Base-by-base conservation (phyloP, 768 basidiomycete genomes). In the Lactarius vividus region DNA sequence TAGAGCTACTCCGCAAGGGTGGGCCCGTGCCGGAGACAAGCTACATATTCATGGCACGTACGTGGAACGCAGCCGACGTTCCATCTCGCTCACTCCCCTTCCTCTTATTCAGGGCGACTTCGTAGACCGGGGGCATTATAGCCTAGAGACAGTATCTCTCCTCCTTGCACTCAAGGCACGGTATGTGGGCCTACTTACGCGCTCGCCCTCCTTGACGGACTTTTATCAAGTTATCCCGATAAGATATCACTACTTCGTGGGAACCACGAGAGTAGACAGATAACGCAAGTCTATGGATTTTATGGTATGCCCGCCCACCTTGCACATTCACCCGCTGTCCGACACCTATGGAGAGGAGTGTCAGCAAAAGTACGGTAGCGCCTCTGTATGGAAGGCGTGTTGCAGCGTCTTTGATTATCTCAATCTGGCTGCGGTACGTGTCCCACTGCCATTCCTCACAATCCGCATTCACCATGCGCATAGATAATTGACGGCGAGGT, bases 211-310 rank as follows among this genome's bases (percentile, higher is more conserved):
- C 8, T 37, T 29, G 37, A 58, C 26, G 35, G 29, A 42, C 55
- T 59, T 52, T 54, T 28, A 54, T 44, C 15, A 73, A 94, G 94
- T 74, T 96, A 96, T 76, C 96, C 96, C 18, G 93, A 97, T 77
- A 87, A 87, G 72, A 91, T 98, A 63, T 96, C 93, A 2, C 79
- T 98, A 2, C 82, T 98, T 16, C 84, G 96, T 37, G 96, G 96
- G 46, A 98, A 98, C 77, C 96, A 98, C 74, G 96, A 98, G 76
- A 95, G 92, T 72, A 80, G 96, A 68, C 96, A 98, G 76, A 98
- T 98, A 71, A 98, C 96, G 4, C 96, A 98, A 72, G 96, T 95
- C 2, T 98, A 98, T 66, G 96, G 96, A n/a, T 98, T 97, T 76
- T 98, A 97, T 74, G 95, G 95, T 95, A 64, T 68, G 87, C 61